Base-by-base conservation (phyloP, 2,329 filamentous ascomycete species). In the Pseudogymnoascus verrucosus region DNA sequence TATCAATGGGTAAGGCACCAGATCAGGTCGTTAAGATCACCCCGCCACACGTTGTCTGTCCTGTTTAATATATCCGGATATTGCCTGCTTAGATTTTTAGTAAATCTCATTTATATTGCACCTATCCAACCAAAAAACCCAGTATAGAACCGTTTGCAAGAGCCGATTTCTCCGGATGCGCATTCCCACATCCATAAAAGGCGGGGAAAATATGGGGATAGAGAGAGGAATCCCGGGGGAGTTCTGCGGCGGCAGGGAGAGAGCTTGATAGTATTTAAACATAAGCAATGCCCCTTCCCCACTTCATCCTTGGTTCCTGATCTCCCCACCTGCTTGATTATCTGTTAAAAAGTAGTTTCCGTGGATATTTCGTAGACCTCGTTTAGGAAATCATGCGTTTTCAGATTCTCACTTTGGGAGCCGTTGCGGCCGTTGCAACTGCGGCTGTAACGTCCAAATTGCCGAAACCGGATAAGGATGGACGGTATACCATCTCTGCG, bases 401-500 rank as follows among this genome's bases (percentile, higher is more conserved):
- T 26, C 39, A 63, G 16, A 34, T 65, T 23, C 47, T 67, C 19
- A 64, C 65, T 62, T 44, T 66, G 28, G 63, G 44, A 5, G 63
- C 39, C 14, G 12, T 65, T 6, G 64, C 63, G 16, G 59, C 47
- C 8, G 47, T 54, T 54, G 47, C 47, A 54, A 16, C 26, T 31
- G 47, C 47, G 47, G 47, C 26, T 12, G 47, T 8, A 31, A 54
- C 3, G n/a, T 26, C 26, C 1, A n/a, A n/a, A n/a, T 31, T 63
- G 11, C 63, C 66, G 16, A 26, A 61, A 19, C 47, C 47, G 1
- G 47, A 31, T 54, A 54, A 54, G 26, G 47, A 54, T 31, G 47
- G 47, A 2, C n/a, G 47, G 11, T 54, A 54, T 54, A 54, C 47
- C 23, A 54, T 54, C 26, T 54, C 47, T 54, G 47, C 47, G 8